Base-by-base conservation (phyloP, 805 yeast genomes). In the Hemisphaericaspora nanyangensis region DNA sequence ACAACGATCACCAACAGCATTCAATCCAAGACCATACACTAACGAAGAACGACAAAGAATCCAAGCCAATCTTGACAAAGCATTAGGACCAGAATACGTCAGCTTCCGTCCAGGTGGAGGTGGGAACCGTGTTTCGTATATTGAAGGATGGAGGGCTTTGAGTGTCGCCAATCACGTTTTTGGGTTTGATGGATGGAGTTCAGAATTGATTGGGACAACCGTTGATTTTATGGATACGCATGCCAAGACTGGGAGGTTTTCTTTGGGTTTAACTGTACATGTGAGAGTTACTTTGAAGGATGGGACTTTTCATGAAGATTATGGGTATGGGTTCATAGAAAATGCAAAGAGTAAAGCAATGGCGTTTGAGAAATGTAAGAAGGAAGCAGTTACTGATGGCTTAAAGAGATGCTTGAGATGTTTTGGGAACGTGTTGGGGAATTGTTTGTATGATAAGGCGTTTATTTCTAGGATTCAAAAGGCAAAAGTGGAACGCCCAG, bases 361-460 rank as follows among this genome's bases (percentile, higher is more conserved):
- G 63, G 91, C 95, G 0, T 82, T 76, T 55, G 87, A 79, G 38
- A 88, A 85, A 54, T 84, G 95, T 40, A 81, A 79, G 56, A 85
- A 87, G 51, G 93, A 85, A 51, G 93, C 95, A 0, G 75, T 82
- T n/a, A 84, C 90, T 0, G 90, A 85, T 57, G 96, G 85, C 0
- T 61, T 84, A 41, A 89, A 88, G 60, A 68, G 93, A 35, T 82
- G 91, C 11, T 65, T 90, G 38, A 67, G 95, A 45, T 80, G 83
- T 46, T 86, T 88, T 53, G 95, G 95, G 28, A 77, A 82, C 48
- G 80, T 85, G 0, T 61, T 85, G 53, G 95, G 95, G 1, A 85
- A 85, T 51, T 85, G 95, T 60, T 71, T 85, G n/a, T 85, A 85
- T 51, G 95, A 85, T 55, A 81, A 81, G 50, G 79, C 77, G 36